Percentiles rank a stretch among this genome's conserved stretches.
phyloP scores from a whole-genome alignment of 1,284 basidiomycete genomes.

The Pseudozyma sp. region DNA sequence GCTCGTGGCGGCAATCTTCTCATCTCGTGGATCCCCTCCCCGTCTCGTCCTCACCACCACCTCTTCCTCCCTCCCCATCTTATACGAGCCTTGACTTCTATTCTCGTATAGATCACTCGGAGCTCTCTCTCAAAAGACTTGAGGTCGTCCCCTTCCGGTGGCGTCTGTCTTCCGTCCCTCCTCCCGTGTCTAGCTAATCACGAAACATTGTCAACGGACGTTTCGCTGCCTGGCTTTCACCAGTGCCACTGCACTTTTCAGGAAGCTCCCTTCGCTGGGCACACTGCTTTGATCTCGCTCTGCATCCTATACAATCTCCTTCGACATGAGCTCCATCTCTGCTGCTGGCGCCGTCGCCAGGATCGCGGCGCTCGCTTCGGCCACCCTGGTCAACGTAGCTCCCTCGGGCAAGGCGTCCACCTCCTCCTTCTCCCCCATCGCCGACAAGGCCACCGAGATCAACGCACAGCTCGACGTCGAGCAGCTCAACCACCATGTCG shows the following conservation, averaged over 20 bases:
- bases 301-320: not conserved
- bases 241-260: not conserved
- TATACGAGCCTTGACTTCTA: slow-evolving; percentile 9
- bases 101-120: slow-evolving; percentile 20
- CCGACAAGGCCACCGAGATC: slow-evolving; percentile 29
- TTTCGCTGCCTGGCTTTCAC: slow-evolving; percentile 2
- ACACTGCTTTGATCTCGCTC: not conserved
- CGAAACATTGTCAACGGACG: not conserved
- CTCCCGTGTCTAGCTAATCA: not conserved
- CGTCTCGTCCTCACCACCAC: slow-evolving; percentile 3
- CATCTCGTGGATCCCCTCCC: not conserved
- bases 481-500: slow-evolving; percentile 51
- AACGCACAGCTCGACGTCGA: slow-evolving; percentile 47
- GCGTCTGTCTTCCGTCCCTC: slow-evolving; percentile 13
- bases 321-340: slow-evolving; percentile 43
- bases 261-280: no score
- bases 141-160: slow-evolving; percentile 19
- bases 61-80: slow-evolving; percentile 1
- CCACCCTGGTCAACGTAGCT: slow-evolving; percentile 45
- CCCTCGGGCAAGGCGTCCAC: slow-evolving; percentile 35
- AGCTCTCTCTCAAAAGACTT: slow-evolving; percentile 6
- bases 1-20: not conserved
- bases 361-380: slow-evolving; percentile 47
- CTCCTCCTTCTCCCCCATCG: slow-evolving; percentile 41
- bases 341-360: slow-evolving; percentile 51